Conservation (phyloP, 78 protist genomes). For the Acrasis kona region DNA sequence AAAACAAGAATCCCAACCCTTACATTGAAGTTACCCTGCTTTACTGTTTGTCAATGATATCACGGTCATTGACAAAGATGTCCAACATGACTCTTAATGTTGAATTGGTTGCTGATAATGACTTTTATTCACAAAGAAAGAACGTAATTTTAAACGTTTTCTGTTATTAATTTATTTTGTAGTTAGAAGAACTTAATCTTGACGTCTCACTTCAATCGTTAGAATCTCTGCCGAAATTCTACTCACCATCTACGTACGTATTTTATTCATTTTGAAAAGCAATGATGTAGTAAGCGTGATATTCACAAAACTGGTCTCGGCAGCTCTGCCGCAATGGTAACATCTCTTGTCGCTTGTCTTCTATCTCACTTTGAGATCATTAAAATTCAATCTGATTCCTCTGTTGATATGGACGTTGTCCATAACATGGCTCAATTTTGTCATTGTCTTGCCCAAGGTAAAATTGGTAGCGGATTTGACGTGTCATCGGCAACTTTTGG, state of each 20-base stretch:
- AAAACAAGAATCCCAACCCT: not conserved
- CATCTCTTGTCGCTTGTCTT: constrained; percentile 16
- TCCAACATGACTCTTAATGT: constrained; percentile 3
- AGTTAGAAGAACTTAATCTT: too few relatives aligned
- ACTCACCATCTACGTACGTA: too few relatives aligned
- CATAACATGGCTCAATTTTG: constrained; percentile 63
- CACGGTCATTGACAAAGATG: not conserved
- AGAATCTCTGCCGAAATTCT: too few relatives aligned
- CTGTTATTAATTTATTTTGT: not conserved
- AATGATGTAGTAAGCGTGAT: too few relatives aligned
- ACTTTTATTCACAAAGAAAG: constrained; percentile 62
- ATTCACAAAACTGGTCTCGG: constrained; percentile 81
- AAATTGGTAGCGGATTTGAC: constrained; percentile 79
- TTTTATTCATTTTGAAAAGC: too few relatives aligned
- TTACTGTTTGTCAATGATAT: not conserved
- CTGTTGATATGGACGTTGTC: not conserved
- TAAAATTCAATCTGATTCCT: not conserved
- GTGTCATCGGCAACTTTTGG: constrained; percentile 65
- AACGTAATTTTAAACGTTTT: constrained; percentile 12
- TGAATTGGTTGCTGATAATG: constrained; percentile 50
- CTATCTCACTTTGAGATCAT: not conserved
- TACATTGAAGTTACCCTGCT: constrained; percentile 2
- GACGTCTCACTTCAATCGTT: too few relatives aligned
- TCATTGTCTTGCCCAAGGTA: constrained; percentile 75
- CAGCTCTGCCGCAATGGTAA: constrained; percentile 45